Evolutionary conservation across 192 early-diverging fungal species (phyloP), one percentile per base, ranked within the genome.

Genomic region (Phlyctochytrium arcticum): DNA sequence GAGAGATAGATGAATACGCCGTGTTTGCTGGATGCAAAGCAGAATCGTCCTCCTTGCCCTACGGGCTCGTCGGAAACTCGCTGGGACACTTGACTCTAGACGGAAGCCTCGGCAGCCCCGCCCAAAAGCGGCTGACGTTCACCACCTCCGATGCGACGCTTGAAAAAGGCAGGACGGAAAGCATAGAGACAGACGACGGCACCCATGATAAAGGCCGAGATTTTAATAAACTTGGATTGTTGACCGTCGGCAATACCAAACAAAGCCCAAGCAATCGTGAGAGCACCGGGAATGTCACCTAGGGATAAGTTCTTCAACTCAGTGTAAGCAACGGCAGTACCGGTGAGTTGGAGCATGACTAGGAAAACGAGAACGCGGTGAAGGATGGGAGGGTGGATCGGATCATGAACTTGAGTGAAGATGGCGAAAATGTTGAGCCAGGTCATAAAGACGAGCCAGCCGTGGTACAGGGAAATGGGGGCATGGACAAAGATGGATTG

Each of bases 391-490:
- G 87, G 84, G 39, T 65, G 48, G 17, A 36, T 42, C 19, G 69
- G 68, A 39, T 75, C 67, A 8, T 39, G 32, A 27, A 71, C 42
- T 29, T 55, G 54, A n/a, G 80, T 76, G 59, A 88, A 80, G 59
- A 76, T 76, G 53, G 81, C 84, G 60, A 87, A 82, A 46, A 73
- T 57, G 75, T 84, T 87, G 62, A 87, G 62, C 65, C 84, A 68
- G 68, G 70, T 53, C 37, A 85, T 61, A 57, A 83, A 80, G 48
- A 81, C 69, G 50, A 88, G 75, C 80, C 83, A 85, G 30, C 81
- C 86, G 70, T 86, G 82, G 73, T 80, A 87, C 29, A 87, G 69
- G 34, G 64, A 67, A 79, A 89, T 83, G 63, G 88, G 88, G 36
- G 84, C 79, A 66, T 85, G 84, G 31, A 87, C 65, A 48, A 85